Percentiles rank a stretch among this genome's conserved stretches.
These are phyloP conservation scores for Penicillium lividum DNA, from an alignment of 495 filamentous ascomycete species.

Conservation along the genomic window DNA sequence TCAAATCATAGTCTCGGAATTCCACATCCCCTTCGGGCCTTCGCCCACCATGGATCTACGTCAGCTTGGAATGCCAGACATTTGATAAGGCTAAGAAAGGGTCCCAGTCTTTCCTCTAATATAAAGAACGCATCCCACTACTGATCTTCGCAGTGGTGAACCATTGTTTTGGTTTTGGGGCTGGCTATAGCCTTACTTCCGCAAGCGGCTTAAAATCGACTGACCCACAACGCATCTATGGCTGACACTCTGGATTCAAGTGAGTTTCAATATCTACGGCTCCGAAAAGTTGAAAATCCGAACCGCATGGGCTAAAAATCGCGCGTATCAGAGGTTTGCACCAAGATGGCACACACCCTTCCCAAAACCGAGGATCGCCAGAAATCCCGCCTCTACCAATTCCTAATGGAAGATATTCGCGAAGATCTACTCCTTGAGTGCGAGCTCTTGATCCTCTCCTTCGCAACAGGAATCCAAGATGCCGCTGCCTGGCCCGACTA, in stretches of 20 bases:
- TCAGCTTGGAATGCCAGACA: slow-evolving; percentile 20
- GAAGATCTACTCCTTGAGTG: slow-evolving; percentile 8
- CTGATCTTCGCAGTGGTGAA: neutral
- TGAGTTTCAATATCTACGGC: neutral
- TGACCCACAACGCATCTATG: neutral
- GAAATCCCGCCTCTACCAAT: slow-evolving; percentile 7
- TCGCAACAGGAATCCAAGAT: slow-evolving; percentile 53
- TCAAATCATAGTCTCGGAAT: slow-evolving; percentile 4
- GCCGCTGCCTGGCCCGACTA: slow-evolving; percentile 62
- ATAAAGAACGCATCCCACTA: neutral
- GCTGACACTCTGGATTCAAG: neutral
- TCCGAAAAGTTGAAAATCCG: neutral
- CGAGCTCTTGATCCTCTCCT: no score
- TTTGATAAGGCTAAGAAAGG: neutral
- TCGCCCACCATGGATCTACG: slow-evolving; percentile 6
- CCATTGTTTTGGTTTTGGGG: neutral
- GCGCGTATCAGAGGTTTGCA: neutral
- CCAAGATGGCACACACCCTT: slow-evolving; percentile 5
- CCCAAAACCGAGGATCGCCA: slow-evolving; percentile 1
- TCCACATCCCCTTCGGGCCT: slow-evolving; percentile 6
- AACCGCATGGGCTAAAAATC: neutral
- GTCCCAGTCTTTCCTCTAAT: neutral
- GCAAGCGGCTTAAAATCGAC: neutral
- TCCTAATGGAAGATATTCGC: slow-evolving; percentile 21
- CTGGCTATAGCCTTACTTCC: neutral